Evolutionary conservation across 257 asterid species (phyloP).

Genomic region (Solanum sparsipilum): DNA sequence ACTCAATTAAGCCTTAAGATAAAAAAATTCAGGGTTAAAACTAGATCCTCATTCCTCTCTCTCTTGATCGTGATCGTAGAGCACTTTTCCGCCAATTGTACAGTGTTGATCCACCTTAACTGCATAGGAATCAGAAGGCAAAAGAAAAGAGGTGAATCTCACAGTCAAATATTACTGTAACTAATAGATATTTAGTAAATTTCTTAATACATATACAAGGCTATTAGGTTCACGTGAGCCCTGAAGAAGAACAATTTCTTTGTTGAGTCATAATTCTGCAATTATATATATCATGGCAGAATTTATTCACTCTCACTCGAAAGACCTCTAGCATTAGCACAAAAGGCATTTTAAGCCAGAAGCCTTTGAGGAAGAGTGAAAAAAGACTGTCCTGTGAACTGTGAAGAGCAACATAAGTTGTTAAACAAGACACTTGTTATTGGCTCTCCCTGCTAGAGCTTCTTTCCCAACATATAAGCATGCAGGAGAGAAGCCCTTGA

Average conservation of each 20-base stretch:
- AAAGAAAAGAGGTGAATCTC: not conserved
- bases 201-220: not conserved
- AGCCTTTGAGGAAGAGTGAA: slow-evolving; percentile 56
- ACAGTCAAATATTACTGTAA: not conserved
- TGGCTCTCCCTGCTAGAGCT: slow-evolving; percentile 33
- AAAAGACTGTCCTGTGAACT: slow-evolving; percentile 32
- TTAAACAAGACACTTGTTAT: slow-evolving; percentile 25
- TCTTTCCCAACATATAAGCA: slow-evolving; percentile 16
- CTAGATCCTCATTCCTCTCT: not conserved
- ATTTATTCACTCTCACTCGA: slow-evolving; percentile 24
- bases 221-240: not conserved
- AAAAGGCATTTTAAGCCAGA: slow-evolving; percentile 15
- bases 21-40: not conserved
- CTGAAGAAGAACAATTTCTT: not conserved
- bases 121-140: not conserved
- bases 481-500: slow-evolving; percentile 53
- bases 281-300: slow-evolving; percentile 12
- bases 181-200: not conserved
- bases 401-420: not conserved
- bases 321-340: slow-evolving; percentile 15
- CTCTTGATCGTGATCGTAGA: not conserved
- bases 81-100: not conserved
- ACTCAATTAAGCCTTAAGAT: not conserved
- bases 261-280: not conserved
- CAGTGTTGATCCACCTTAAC: not conserved